Conservation (phyloP, 106 monocot genomes). For the Narthecium ossifragum region DNA sequence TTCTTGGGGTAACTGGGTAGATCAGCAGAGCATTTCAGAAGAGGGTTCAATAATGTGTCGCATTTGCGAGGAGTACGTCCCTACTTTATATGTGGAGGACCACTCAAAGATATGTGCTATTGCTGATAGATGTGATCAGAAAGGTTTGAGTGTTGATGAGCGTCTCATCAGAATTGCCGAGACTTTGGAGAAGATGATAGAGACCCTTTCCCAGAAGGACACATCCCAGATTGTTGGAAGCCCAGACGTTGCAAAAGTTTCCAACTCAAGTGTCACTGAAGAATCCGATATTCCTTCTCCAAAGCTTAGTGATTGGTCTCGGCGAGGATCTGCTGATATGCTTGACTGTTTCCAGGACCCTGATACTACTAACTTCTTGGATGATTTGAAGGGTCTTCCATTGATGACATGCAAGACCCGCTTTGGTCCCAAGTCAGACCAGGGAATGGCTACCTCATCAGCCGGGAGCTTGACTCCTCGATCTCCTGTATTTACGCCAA, state of each 20-base stretch:
- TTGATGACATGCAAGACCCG: constrained; percentile 92
- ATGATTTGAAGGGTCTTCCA: constrained; percentile 79
- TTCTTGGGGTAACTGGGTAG: constrained; percentile 92
- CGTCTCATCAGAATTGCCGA: constrained; percentile 82
- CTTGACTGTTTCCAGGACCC: constrained; percentile 78
- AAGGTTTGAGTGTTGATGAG: constrained; percentile 91
- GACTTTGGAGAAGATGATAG: constrained; percentile 76
- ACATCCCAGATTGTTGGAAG: constrained; percentile 45
- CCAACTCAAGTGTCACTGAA: constrained; percentile 62
- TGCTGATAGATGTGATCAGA: constrained; percentile 92
- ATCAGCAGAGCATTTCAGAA: constrained; percentile 68
- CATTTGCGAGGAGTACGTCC: constrained; percentile 98
- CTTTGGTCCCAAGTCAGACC: constrained; percentile 95
- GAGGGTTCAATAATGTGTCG: constrained; percentile 94
- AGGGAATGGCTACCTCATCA: constrained; percentile 90
- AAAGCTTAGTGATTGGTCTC: constrained; percentile 80
- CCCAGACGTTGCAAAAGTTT: constrained; percentile 61
- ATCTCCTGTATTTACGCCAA: constrained; percentile 86
- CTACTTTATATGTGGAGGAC: constrained; percentile 76
- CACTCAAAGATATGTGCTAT: constrained; percentile 81
- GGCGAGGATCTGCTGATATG: constrained; percentile 82
- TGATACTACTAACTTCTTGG: constrained; percentile 58
- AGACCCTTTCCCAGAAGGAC: constrained; percentile 59
- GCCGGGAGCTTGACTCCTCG: constrained; percentile 96
- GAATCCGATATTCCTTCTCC: constrained; percentile 80